Percentiles rank a stretch among this genome's conserved stretches.
phyloP scores from a whole-genome alignment of 140 eudicot genomes.

The Oenanthe javanica region DNA sequence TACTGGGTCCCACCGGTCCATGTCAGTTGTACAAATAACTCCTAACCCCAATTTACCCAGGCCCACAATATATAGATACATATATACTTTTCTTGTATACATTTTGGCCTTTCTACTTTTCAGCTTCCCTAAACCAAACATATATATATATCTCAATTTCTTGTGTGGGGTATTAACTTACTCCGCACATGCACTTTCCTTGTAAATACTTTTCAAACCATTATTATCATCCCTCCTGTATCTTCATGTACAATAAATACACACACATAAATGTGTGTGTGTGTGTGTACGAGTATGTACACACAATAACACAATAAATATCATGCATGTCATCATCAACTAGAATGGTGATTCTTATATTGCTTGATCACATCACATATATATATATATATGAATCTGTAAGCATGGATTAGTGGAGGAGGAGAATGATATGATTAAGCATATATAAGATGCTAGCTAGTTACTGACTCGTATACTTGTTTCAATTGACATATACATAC shows the following conservation, averaged over 20 bases:
- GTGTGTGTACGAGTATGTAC: background rate
- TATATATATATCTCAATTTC: background rate
- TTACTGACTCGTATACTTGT: background rate
- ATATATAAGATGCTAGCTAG: background rate
- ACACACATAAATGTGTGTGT: background rate
- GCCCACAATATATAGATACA: no score
- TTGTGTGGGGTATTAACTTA: background rate
- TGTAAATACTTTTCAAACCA: background rate
- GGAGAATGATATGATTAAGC: background rate
- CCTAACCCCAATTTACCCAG: background rate
- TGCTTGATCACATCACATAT: background rate
- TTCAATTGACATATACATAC: background rate
- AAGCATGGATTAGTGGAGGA: background rate
- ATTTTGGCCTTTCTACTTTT: background rate
- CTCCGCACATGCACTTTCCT: background rate
- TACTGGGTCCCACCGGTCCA: background rate
- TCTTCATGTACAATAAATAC: background rate
- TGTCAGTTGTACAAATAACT: background rate
- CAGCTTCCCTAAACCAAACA: constrained; percentile 14
- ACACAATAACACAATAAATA: background rate
- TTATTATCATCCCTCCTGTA: background rate
- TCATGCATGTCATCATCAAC: background rate
- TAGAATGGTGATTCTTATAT: no score
- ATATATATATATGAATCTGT: background rate
- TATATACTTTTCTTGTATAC: background rate